Evolutionary conservation across 2,329 filamentous ascomycete genomes (phyloP).

Genomic region (Penicillium verrucosum): DNA sequence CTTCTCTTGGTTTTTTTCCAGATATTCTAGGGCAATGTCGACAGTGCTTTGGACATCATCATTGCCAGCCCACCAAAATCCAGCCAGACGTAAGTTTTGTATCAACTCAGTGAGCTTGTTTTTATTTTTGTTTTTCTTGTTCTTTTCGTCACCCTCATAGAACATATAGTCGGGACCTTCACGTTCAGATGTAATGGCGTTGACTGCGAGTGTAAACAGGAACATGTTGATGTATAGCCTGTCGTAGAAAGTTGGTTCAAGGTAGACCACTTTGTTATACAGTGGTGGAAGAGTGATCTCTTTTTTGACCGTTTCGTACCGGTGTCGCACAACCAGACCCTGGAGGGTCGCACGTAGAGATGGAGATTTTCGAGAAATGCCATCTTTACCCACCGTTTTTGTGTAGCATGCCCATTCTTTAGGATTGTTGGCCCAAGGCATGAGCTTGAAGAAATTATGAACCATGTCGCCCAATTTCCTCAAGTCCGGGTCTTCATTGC

Average conservation of each 20-base stretch:
- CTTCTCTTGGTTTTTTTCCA: conserved; percentile 58
- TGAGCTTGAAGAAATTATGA: conserved; percentile 68
- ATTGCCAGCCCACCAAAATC: conserved; percentile 83
- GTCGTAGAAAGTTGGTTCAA: conserved; percentile 82
- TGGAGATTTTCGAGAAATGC: conserved; percentile 43
- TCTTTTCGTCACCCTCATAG: conserved; percentile 52
- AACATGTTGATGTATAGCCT: conserved; percentile 81
- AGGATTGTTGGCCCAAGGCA: conserved; percentile 72
- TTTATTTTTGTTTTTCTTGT: conserved; percentile 58
- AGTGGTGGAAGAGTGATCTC: conserved; percentile 67
- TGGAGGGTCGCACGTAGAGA: conserved; percentile 67
- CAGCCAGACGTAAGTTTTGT: conserved; percentile 74
- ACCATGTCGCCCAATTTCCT: conserved; percentile 58
- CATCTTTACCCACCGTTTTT: conserved; percentile 57
- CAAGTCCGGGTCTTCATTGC: conserved; percentile 24
- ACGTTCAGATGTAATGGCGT: conserved; percentile 82
- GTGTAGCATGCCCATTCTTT: conserved; percentile 73
- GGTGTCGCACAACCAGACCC: conserved; percentile 77
- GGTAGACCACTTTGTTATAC: conserved; percentile 65
- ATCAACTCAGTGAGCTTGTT: conserved; percentile 61
- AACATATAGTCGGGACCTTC: conserved; percentile 86
- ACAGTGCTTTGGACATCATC: conserved; percentile 63
- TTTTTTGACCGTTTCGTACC: conserved; percentile 63
- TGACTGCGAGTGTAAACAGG: conserved; percentile 76
- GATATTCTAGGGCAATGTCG: conserved; percentile 64